A percentile compares a stretch with the other conserved stretches of the same genome.
Evolutionary conservation across 768 basidiomycete species (phyloP).

Genomic region (Termitomyces sp.): DNA sequence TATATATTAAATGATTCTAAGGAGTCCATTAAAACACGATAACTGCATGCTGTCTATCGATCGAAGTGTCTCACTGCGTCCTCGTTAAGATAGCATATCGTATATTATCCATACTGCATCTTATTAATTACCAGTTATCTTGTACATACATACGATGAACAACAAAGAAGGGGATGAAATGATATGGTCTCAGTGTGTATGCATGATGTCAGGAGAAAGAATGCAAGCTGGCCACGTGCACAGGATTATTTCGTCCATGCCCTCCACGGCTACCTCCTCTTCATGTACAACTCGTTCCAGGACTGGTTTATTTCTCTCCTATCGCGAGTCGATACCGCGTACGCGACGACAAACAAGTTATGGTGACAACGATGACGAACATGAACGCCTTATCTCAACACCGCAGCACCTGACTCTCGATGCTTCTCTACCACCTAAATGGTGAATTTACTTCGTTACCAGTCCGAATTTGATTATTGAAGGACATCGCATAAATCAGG

Average conservation of each 20-base stretch:
- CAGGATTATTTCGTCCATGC: conserved; percentile 7
- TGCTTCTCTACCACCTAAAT: conserved; percentile 78
- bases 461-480: conserved; percentile 12
- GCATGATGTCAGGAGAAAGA: too few relatives aligned
- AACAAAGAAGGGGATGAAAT: neutral
- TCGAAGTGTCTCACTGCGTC: too few relatives aligned
- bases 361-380: conserved; percentile 55
- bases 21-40: too few relatives aligned
- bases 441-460: conserved; percentile 41
- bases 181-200: neutral
- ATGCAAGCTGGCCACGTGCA: conserved; percentile 12
- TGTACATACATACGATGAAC: neutral
- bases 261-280: conserved; percentile 12
- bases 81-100: too few relatives aligned
- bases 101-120: neutral
- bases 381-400: conserved; percentile 54
- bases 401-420: conserved; percentile 42
- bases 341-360: conserved; percentile 30
- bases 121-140: neutral
- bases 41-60: too few relatives aligned
- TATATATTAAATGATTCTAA: too few relatives aligned
- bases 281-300: conserved; percentile 68
- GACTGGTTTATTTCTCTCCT: conserved; percentile 91
- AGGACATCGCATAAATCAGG: conserved; percentile 40
- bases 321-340: conserved; percentile 69